Base-by-base conservation (phyloP, 192 early-diverging fungal genomes). In the Rhizoclosmatium globosum region DNA sequence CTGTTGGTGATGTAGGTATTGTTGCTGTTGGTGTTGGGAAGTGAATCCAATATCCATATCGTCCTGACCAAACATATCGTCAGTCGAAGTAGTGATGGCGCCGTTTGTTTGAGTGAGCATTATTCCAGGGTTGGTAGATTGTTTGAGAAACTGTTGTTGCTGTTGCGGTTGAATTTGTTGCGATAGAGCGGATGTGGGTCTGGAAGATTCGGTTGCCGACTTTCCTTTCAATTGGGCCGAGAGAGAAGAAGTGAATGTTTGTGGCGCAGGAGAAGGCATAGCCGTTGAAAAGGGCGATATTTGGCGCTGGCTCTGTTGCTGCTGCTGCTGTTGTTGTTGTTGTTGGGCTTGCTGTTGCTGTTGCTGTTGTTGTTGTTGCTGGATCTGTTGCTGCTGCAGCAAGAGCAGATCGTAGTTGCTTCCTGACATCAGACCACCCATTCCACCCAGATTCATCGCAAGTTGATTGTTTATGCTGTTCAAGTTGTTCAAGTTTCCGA, bases 211-310 rank as follows among this genome's bases (percentile, higher is more conserved):
- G 6, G 0, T 31, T 13, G 69, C 21, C n/a, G 69, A 38, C 50
- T 53, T 13, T 42, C 72, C 38, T 45, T 74, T 74, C 53, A 74
- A 42, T 62, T 74, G 72, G 3, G 46, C 60, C 4, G 72, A 74
- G 3, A 74, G 59, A 7, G 72, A 74, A 46, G 72, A 74, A 7
- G 38, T 59, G 59, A 61, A 59, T 23, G 72, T 17, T 11, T 4
- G 56, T 42, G 72, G 72, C 17, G 42, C 65, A 9, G 65, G 17
- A 45, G 65, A 11, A 19, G 65, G 39, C 45, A 46, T 46, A 4
- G 65, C 31, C 4, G 65, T 68, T 68, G 65, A 45, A 9, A 46
- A 68, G 11, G 65, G 65, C 11, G 45, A 45, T n/a, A 64, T 64
- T 21, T 21, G 46, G 6, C 19, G 3, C 9, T 62, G 17, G 11